Percentiles rank a stretch among this genome's conserved stretches.
Conservation (phyloP, 805 yeast species). For the Starmerella floricola region DNA sequence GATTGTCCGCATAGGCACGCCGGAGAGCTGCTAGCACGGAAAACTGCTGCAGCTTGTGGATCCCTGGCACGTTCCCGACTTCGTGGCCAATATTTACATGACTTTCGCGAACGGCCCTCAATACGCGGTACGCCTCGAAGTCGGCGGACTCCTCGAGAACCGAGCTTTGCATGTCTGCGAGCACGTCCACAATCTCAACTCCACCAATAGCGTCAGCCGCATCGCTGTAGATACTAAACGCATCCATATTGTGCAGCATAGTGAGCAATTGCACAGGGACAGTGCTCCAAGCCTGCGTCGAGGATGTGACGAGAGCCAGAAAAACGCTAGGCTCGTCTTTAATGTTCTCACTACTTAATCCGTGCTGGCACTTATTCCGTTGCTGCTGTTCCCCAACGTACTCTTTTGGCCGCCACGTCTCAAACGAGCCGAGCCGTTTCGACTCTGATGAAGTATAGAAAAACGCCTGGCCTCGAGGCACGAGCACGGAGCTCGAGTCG, state of each 20-base stretch:
- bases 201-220: constrained; percentile 22
- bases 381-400: constrained; percentile 1
- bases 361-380: no score
- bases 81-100: constrained; percentile 21
- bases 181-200: constrained; percentile 22
- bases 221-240: constrained; percentile 22
- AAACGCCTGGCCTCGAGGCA: constrained; percentile 21
- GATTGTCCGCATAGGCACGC: constrained; percentile 19
- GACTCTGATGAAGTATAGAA: constrained; percentile 25
- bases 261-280: constrained; percentile 25
- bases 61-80: constrained; percentile 15
- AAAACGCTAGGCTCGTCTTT: no score
- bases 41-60: constrained; percentile 18
- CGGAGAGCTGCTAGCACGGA: constrained; percentile 23
- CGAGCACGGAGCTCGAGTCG: neutral
- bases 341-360: no score
- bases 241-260: constrained; percentile 20
- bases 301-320: no score
- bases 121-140: constrained; percentile 22
- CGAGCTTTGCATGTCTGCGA: constrained; percentile 12
- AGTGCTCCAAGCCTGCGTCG: constrained; percentile 24
- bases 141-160: constrained; percentile 8
- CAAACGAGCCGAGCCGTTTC: constrained; percentile 24
- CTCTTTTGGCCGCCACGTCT: constrained; percentile 26
- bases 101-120: constrained; percentile 18